Evolutionary conservation across 352 stramenopile genomes (phyloP).

Genomic region (Pythium dissimile): DNA sequence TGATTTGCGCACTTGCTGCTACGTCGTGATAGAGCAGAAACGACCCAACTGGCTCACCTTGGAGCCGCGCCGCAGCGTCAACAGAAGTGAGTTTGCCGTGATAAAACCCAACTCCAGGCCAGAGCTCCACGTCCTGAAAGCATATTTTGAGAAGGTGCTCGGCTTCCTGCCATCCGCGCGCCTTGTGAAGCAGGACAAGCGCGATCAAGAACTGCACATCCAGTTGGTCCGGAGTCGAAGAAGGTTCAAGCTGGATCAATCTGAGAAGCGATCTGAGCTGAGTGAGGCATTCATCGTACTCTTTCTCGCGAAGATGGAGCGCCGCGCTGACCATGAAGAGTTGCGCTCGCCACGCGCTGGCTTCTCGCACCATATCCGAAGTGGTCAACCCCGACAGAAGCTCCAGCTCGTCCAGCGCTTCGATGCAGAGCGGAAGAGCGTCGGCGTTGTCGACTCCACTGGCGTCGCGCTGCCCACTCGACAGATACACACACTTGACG

Average conservation of each 20-base stretch:
- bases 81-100: slow-evolving; percentile 30
- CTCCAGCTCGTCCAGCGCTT: slow-evolving; percentile 18
- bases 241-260: background rate
- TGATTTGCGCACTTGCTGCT: too few relatives aligned
- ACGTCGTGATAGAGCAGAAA: slow-evolving; percentile 41
- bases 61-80: slow-evolving; percentile 29
- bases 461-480: background rate
- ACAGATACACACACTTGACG: slow-evolving; percentile 38
- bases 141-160: slow-evolving; percentile 32
- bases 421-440: slow-evolving; percentile 17
- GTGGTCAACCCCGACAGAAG: background rate
- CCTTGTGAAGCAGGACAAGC: slow-evolving; percentile 7
- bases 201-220: slow-evolving; percentile 14
- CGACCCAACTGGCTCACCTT: slow-evolving; percentile 27
- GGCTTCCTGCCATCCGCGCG: too few relatives aligned
- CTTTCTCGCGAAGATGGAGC: slow-evolving; percentile 26
- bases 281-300: slow-evolving; percentile 2
- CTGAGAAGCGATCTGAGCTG: slow-evolving; percentile 7
- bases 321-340: slow-evolving; percentile 44
- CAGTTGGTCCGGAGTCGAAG: background rate
- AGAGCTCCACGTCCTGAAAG: slow-evolving; percentile 50
- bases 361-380: slow-evolving; percentile 3
- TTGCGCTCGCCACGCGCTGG: slow-evolving; percentile 11
- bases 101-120: slow-evolving; percentile 52
- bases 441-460: slow-evolving; percentile 15